Conservation (phyloP, 805 yeast species). For the Saccharomycopsis fermentans region DNA sequence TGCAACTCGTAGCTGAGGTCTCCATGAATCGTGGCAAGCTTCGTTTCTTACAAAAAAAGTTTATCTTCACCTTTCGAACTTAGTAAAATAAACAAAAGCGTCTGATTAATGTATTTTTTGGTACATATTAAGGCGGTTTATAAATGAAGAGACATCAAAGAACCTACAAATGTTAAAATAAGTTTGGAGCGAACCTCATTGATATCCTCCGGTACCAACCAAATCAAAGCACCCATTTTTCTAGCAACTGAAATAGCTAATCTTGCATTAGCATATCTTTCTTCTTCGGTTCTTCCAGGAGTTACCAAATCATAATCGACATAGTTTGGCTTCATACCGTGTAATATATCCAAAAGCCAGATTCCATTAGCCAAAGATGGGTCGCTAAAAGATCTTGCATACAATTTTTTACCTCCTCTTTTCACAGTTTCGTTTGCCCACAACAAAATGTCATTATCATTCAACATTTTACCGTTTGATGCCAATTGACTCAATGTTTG, state of each 20-base stretch:
- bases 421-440: conserved; percentile 88
- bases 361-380: conserved; percentile 64
- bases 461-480: conserved; percentile 60
- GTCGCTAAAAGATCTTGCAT: conserved; percentile 81
- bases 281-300: conserved; percentile 71
- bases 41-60: no score
- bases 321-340: conserved; percentile 94
- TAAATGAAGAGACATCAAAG: conserved; percentile 65
- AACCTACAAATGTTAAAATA: conserved; percentile 89
- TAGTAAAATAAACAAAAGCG: no score
- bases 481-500: conserved; percentile 69
- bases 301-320: conserved; percentile 91
- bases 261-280: conserved; percentile 86
- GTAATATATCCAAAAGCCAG: conserved; percentile 78
- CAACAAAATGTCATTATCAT: conserved; percentile 77
- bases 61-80: no score
- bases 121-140: background rate
- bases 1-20: no score
- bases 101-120: no score
- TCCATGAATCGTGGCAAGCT: no score
- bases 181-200: conserved; percentile 91
- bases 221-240: conserved; percentile 93
- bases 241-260: conserved; percentile 97
- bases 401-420: conserved; percentile 69
- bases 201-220: conserved; percentile 99